Percentiles rank a stretch among this genome's conserved stretches.
These are phyloP conservation scores for Cercospora brassicicola DNA, from an alignment of 2,329 filamentous ascomycete species.

Conservation along the genomic window DNA sequence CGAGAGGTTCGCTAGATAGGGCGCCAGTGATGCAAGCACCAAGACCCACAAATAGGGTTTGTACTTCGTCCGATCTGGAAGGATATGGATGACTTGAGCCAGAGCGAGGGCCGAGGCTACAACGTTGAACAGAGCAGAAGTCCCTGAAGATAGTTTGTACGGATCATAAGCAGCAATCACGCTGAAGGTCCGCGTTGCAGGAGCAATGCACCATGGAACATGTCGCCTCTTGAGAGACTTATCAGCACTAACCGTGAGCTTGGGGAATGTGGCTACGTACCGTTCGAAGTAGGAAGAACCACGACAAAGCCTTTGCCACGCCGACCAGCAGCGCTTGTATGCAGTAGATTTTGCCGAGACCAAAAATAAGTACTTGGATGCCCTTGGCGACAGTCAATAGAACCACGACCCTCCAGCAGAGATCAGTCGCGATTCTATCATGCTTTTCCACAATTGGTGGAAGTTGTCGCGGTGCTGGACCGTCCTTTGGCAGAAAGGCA, in stretches of 20 bases:
- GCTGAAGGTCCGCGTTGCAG: not conserved
- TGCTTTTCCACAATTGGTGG: not conserved
- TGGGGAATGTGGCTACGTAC: not conserved
- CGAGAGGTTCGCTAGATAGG: not conserved
- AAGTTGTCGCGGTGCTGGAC: not conserved
- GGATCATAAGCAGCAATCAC: not conserved
- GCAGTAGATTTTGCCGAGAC: not conserved
- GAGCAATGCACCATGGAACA: conserved; percentile 4
- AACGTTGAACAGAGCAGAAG: conserved; percentile 4
- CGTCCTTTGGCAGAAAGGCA: not conserved
- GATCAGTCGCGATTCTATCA: not conserved
- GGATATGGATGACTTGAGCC: conserved; percentile 1
- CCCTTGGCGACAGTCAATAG: not conserved
- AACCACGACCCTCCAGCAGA: not conserved
- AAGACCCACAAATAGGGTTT: conserved; percentile 1
- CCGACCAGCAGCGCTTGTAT: not conserved
- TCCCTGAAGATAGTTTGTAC: not conserved
- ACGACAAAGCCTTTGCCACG: not conserved
- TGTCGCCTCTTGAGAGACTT: not conserved
- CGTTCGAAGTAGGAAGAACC: conserved; percentile 1
- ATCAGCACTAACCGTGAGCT: not conserved
- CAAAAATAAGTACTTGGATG: not conserved
- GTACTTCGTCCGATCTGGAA: conserved; percentile 1
- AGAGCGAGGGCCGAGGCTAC: not conserved
- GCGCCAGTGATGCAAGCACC: conserved; percentile 23